Evolutionary conservation across 768 basidiomycete genomes (phyloP).

Genomic region (Pisolithus marmoratus): DNA sequence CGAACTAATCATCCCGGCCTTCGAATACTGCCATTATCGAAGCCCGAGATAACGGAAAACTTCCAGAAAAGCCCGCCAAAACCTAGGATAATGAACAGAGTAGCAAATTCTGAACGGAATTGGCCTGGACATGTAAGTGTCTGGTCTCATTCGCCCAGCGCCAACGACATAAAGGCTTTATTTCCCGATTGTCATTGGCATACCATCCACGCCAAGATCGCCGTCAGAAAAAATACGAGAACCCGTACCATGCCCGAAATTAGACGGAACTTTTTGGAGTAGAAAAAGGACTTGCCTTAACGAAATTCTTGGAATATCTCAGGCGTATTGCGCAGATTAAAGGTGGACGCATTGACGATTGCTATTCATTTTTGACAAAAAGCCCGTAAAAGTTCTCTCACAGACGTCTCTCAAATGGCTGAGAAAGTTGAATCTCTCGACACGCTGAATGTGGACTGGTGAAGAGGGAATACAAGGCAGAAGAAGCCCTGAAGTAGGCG

Average conservation of each 20-base stretch:
- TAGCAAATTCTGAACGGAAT: slow-evolving; percentile 73
- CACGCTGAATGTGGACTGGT: too few species aligned
- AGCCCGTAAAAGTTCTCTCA: too few species aligned
- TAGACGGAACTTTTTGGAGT: not conserved
- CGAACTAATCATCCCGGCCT: slow-evolving; percentile 69
- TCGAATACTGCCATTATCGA: slow-evolving; percentile 60
- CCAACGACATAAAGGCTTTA: slow-evolving; percentile 68
- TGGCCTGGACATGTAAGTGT: slow-evolving; percentile 31
- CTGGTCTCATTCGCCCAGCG: slow-evolving; percentile 55
- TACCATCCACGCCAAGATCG: slow-evolving; percentile 77
- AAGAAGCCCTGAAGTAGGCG: too few species aligned
- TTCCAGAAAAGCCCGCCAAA: slow-evolving; percentile 76
- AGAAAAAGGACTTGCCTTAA: not conserved
- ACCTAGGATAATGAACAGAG: slow-evolving; percentile 81
- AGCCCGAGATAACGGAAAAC: slow-evolving; percentile 86
- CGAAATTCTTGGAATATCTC: too few species aligned
- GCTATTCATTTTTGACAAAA: too few species aligned
- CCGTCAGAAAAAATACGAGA: slow-evolving; percentile 82
- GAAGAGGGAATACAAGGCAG: too few species aligned
- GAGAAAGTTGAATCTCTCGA: too few species aligned
- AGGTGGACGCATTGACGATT: too few species aligned
- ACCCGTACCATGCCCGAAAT: slow-evolving; percentile 33
- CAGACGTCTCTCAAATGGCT: too few species aligned
- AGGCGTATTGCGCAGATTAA: too few species aligned
- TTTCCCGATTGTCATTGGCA: slow-evolving; percentile 91